A percentile compares a stretch with the other conserved stretches of the same genome.
Conservation (phyloP, 2,329 filamentous ascomycete species). For the Macrophomina tecta region DNA sequence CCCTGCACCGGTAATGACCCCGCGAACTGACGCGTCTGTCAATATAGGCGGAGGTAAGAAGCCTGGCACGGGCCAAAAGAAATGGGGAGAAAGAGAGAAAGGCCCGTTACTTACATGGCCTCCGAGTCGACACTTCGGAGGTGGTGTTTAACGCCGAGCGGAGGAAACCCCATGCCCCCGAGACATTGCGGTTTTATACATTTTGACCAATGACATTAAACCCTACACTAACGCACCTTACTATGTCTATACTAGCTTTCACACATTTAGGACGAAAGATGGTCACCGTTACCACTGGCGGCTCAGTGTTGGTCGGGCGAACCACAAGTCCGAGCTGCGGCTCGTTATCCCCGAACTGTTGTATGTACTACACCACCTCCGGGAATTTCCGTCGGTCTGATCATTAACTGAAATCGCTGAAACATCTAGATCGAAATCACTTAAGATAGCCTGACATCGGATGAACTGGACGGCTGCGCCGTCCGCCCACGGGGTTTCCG, state of each 20-base stretch:
- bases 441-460: background rate
- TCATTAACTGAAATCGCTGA: background rate
- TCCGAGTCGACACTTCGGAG: too few species aligned
- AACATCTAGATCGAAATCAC: background rate
- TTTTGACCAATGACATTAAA: too few species aligned
- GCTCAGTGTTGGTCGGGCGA: background rate
- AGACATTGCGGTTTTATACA: too few species aligned
- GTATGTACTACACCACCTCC: background rate
- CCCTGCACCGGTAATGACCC: background rate
- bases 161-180: too few species aligned
- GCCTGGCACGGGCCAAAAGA: too few species aligned
- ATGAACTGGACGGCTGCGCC: background rate
- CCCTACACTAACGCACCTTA: too few species aligned
- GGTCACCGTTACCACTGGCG: background rate
- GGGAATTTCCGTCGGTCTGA: background rate
- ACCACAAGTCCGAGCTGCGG: background rate
- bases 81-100: too few species aligned
- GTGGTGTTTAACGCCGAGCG: too few species aligned
- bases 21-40: background rate
- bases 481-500: too few species aligned
- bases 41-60: too few species aligned
- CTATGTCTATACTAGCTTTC: too few species aligned
- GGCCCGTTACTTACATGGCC: too few species aligned
- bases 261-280: background rate
- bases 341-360: background rate